phyloP scores from a whole-genome alignment of 768 basidiomycete genomes.

The Termitomyces sp. region DNA sequence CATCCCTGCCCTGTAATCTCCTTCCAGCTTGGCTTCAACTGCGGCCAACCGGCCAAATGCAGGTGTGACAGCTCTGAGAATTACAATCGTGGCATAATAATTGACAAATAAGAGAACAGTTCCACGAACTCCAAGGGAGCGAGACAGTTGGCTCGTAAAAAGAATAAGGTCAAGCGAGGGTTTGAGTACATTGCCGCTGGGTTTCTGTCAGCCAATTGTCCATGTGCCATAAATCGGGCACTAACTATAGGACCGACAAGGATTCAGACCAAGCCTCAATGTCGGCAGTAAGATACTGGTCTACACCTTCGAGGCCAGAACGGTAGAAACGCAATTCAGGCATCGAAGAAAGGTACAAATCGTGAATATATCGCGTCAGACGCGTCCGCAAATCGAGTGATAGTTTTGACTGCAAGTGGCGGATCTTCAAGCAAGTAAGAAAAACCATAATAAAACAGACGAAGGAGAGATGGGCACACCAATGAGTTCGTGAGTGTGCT shows the following conservation, averaged over 20 bases:
- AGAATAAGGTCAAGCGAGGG: conserved; percentile 86
- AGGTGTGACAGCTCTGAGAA: conserved; percentile 81
- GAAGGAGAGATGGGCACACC: conserved; percentile 33
- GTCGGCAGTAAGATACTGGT: conserved; percentile 93
- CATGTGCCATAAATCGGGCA: conserved; percentile 5
- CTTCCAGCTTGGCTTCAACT: conserved; percentile 81
- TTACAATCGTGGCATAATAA: conserved; percentile 81
- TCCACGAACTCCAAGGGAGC: conserved; percentile 82
- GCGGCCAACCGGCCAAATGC: conserved; percentile 90
- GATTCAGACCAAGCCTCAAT: conserved; percentile 86
- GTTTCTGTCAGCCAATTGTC: neutral
- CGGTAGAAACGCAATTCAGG: conserved; percentile 72
- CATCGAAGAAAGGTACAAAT: conserved; percentile 78
- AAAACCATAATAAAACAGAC: neutral
- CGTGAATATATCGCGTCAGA: conserved; percentile 85
- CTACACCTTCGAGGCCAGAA: conserved; percentile 63
- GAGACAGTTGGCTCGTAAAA: conserved; percentile 88
- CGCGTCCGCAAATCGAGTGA: conserved; percentile 79
- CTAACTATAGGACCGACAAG: conserved; percentile 83
- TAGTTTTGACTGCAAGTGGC: conserved; percentile 83
- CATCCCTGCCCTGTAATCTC: conserved; percentile 87
- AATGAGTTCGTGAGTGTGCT: conserved; percentile 96
- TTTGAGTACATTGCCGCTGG: conserved; percentile 88
- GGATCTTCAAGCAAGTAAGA: conserved; percentile 47
- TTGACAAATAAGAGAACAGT: conserved; percentile 74